phyloP scores from a whole-genome alignment of 1,284 basidiomycete species.

The Cutaneotrichosporon sp. region DNA sequence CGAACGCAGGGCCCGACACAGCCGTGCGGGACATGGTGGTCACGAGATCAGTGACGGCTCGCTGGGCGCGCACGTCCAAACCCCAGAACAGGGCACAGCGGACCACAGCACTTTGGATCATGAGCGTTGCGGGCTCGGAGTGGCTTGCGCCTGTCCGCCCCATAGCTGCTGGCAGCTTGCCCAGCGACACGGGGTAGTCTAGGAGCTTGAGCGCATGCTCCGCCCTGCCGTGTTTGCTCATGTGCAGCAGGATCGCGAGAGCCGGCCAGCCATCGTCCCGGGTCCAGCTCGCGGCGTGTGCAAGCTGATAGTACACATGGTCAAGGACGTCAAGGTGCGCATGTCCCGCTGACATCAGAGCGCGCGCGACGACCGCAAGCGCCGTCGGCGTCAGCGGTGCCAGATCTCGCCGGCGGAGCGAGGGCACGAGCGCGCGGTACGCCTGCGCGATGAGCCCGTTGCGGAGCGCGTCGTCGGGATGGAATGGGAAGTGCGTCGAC shows the following conservation, averaged over 20 bases:
- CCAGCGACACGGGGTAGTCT: constrained; percentile 20
- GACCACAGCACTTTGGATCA: constrained; percentile 17
- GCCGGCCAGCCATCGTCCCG: constrained; percentile 17
- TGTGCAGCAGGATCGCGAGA: constrained; percentile 19
- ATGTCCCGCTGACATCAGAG: constrained; percentile 1
- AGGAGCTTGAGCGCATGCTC: constrained; percentile 19
- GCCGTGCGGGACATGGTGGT: constrained; percentile 12
- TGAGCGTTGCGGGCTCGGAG: constrained; percentile 13
- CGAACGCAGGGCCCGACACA: not conserved
- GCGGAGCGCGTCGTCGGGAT: not conserved
- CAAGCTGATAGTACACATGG: constrained; percentile 21
- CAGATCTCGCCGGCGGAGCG: constrained; percentile 3
- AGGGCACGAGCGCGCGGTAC: constrained; percentile 9
- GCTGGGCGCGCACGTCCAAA: constrained; percentile 11
- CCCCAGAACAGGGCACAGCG: constrained; percentile 14
- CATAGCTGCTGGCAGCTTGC: constrained; percentile 15
- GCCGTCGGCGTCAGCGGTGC: constrained; percentile 7
- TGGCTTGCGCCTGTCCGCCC: constrained; percentile 10
- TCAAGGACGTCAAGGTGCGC: constrained; percentile 8
- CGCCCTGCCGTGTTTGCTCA: constrained; percentile 4
- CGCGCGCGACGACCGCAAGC: constrained; percentile 6
- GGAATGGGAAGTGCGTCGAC: constrained; percentile 4
- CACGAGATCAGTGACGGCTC: constrained; percentile 15
- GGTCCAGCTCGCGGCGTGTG: constrained; percentile 11
- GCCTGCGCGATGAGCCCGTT: constrained; percentile 13